Percentiles rank a stretch among this genome's conserved stretches.
These are phyloP conservation scores for Raphanus hybrid DNA, from an alignment of 441 rosid genomes.

Conservation along the genomic window DNA sequence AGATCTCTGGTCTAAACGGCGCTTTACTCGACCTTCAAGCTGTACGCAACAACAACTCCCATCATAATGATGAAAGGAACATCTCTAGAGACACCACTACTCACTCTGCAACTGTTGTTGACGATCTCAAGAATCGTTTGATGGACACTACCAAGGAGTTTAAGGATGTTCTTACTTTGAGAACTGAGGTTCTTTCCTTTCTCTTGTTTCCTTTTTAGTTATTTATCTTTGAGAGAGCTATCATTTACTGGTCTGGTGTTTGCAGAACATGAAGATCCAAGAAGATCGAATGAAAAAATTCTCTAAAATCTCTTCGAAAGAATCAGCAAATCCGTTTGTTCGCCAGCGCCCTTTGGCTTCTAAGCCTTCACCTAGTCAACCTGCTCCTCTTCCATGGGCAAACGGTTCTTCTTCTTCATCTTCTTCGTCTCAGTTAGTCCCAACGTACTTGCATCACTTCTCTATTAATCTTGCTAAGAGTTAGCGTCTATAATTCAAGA, in stretches of 20 bases:
- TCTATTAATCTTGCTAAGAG: too few species aligned
- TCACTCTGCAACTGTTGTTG: constrained; percentile 79
- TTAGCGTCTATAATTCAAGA: constrained; percentile 3
- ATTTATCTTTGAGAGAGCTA: too few species aligned
- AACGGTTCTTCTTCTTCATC: constrained; percentile 75
- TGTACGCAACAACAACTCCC: constrained; percentile 58
- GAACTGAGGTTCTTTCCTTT: constrained; percentile 90
- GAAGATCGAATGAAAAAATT: constrained; percentile 87
- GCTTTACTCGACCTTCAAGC: constrained; percentile 89
- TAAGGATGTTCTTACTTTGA: constrained; percentile 85
- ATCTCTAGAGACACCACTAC: constrained; percentile 74
- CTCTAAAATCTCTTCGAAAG: constrained; percentile 84
- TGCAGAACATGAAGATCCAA: constrained; percentile 86
- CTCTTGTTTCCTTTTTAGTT: too few species aligned
- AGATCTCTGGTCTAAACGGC: constrained; percentile 83
- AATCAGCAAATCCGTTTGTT: constrained; percentile 83
- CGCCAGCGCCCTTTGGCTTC: constrained; percentile 91
- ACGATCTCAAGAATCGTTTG: constrained; percentile 62
- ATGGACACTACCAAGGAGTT: constrained; percentile 90
- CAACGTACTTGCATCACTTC: constrained; percentile 47
- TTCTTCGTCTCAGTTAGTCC: constrained; percentile 57
- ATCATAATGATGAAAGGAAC: constrained; percentile 54
- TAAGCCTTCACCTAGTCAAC: constrained; percentile 56
- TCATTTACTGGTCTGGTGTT: constrained; percentile 32
- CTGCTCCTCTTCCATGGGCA: constrained; percentile 82